Evolutionary conservation across 495 filamentous ascomycete genomes (phyloP), one percentile per base, ranked within the genome.

Genomic region (Aeminium ludgeri): DNA sequence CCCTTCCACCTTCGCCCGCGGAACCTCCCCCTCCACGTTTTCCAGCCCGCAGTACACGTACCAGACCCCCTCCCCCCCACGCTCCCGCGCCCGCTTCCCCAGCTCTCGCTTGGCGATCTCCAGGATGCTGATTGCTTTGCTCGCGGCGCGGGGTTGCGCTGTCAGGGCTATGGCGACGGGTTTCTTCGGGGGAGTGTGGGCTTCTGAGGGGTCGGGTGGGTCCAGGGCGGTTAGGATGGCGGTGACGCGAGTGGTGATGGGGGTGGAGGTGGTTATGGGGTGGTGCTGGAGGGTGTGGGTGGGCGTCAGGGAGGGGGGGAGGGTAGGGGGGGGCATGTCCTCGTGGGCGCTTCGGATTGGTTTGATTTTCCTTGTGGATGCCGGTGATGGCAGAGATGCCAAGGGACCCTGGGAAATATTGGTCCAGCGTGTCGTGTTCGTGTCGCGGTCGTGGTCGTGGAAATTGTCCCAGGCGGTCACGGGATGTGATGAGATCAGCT

Each of bases 21-120:
- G 68, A 61, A n/a, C n/a, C n/a, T n/a, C n/a, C n/a, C n/a, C n/a
- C n/a, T n/a, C n/a, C n/a, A n/a, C n/a, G n/a, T n/a, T n/a, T n/a
- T n/a, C n/a, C n/a, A n/a, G n/a, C n/a, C n/a, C n/a, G n/a, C n/a
- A n/a, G n/a, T n/a, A n/a, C n/a, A n/a, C n/a, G n/a, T n/a, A n/a
- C n/a, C n/a, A n/a, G n/a, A n/a, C n/a, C n/a, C n/a, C n/a, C n/a
- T n/a, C n/a, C n/a, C n/a, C n/a, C n/a, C n/a, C n/a, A n/a, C n/a
- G n/a, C n/a, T n/a, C n/a, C n/a, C n/a, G n/a, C n/a, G n/a, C n/a
- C n/a, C n/a, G n/a, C n/a, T n/a, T n/a, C n/a, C 43, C 58, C 32
- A 82, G 60, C 20, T 72, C 64, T 16, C 73, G 60, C 48, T 78
- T 78, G 10, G 69, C 62, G 12, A 82, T 72, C 57, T 82, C 78